Evolutionary conservation across 1,139 yeast genomes (phyloP).

Genomic region (Zygoascus sp.): DNA sequence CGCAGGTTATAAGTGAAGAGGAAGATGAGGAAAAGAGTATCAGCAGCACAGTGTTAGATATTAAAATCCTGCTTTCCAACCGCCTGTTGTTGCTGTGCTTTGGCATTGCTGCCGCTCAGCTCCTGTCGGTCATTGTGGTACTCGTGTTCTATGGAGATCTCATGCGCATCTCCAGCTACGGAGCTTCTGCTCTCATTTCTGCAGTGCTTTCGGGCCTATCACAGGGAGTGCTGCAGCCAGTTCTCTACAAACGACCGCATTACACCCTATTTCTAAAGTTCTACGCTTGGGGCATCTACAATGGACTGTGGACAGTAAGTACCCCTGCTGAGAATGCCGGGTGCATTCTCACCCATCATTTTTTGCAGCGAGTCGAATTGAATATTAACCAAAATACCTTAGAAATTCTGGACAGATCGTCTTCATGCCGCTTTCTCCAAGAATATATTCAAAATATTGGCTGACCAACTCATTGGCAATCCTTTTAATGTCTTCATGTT

Average conservation of each 20-base stretch:
- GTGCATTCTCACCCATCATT: neutral
- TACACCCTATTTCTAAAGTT: conserved; percentile 30
- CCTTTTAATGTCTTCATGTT: conserved; percentile 34
- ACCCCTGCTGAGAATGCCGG: neutral
- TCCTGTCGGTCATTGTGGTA: conserved; percentile 15
- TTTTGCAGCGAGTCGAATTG: neutral
- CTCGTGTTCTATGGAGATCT: conserved; percentile 25
- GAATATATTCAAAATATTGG: conserved; percentile 27
- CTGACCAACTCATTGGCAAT: conserved; percentile 35
- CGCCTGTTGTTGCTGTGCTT: conserved; percentile 1
- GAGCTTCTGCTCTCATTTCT: conserved; percentile 35
- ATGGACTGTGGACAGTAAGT: conserved; percentile 36
- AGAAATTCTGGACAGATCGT: conserved; percentile 37
- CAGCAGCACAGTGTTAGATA: neutral
- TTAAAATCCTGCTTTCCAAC: neutral
- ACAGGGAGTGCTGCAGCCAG: conserved; percentile 33
- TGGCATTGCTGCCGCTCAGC: conserved; percentile 15
- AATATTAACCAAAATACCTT: neutral
- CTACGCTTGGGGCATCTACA: conserved; percentile 37
- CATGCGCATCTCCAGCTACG: conserved; percentile 27
- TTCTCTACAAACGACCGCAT: conserved; percentile 17
- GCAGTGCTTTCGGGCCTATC: conserved; percentile 34
- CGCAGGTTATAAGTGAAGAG: too few species aligned
- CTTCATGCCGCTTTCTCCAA: conserved; percentile 24
- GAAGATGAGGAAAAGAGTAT: conserved; percentile 5